Evolutionary conservation across 192 early-diverging fungal genomes (phyloP).

Genomic region (Gaertneriomyces semiglobifer): DNA sequence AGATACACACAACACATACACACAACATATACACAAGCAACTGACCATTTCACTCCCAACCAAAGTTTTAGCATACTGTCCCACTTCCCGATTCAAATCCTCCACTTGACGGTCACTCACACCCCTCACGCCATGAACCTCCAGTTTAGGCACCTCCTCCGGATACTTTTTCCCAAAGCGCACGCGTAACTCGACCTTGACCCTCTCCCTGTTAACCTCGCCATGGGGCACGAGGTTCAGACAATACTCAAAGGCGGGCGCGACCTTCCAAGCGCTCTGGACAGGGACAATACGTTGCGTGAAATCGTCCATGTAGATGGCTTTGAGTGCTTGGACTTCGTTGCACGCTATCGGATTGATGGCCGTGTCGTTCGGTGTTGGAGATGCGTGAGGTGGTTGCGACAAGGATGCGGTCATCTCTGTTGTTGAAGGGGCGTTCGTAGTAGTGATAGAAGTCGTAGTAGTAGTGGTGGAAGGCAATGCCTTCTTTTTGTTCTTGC

Average conservation of each 20-base stretch:
- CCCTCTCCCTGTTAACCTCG: no score
- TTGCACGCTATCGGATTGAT: constrained; percentile 7
- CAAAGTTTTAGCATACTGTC: not conserved
- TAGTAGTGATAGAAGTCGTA: no score
- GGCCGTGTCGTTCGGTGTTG: no score
- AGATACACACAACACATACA: no score
- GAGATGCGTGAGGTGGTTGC: no score
- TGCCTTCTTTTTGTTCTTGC: no score
- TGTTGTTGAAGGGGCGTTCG: no score
- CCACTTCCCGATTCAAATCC: constrained; percentile 14
- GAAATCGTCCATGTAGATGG: constrained; percentile 36
- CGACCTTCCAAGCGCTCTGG: constrained; percentile 23
- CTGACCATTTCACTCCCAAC: constrained; percentile 20
- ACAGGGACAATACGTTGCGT: constrained; percentile 4
- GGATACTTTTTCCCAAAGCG: constrained; percentile 30
- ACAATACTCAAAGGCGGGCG: constrained; percentile 4
- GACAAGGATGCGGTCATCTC: no score
- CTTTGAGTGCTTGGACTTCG: constrained; percentile 27
- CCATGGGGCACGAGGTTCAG: constrained; percentile 17
- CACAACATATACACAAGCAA: no score
- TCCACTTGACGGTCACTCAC: constrained; percentile 32
- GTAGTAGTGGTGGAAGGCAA: no score
- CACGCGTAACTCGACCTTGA: no score
- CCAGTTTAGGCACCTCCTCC: constrained; percentile 3
- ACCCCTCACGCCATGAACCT: constrained; percentile 10